phyloP scores from a whole-genome alignment of 331 rosid genomes.

The Rosa hybrid region DNA sequence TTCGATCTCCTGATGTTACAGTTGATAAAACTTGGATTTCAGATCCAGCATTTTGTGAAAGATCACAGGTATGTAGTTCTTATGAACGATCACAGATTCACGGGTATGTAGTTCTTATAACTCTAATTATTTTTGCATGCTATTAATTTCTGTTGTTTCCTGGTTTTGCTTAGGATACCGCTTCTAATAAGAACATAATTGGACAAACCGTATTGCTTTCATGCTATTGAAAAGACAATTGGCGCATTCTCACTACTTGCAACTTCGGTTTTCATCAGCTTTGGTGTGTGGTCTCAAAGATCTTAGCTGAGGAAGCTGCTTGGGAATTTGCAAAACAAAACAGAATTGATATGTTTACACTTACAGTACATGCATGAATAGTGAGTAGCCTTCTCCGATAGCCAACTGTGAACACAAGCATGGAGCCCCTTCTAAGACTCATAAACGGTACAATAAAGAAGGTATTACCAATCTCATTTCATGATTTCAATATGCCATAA shows the following conservation, averaged over 20 bases:
- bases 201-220: neutral
- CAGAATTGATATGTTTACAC: conserved; percentile 42
- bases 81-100: too few species aligned
- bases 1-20: too few species aligned
- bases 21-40: too few species aligned
- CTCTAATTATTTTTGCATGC: too few species aligned
- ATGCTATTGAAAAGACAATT: neutral
- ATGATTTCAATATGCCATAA: neutral
- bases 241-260: neutral
- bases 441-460: conserved; percentile 35
- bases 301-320: conserved; percentile 61
- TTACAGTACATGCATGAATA: conserved; percentile 31
- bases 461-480: neutral
- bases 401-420: conserved; percentile 43
- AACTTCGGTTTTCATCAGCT: conserved; percentile 25
- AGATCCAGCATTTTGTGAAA: too few species aligned
- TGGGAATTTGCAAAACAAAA: conserved; percentile 56
- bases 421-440: conserved; percentile 28
- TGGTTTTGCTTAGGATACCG: neutral
- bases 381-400: conserved; percentile 51
- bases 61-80: too few species aligned
- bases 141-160: too few species aligned
- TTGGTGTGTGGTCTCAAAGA: conserved; percentile 53
- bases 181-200: neutral
- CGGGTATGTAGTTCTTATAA: too few species aligned